These are phyloP conservation scores for Nicotiana rustica DNA, from an alignment of 305 asterid genomes.

Conservation along the genomic window DNA sequence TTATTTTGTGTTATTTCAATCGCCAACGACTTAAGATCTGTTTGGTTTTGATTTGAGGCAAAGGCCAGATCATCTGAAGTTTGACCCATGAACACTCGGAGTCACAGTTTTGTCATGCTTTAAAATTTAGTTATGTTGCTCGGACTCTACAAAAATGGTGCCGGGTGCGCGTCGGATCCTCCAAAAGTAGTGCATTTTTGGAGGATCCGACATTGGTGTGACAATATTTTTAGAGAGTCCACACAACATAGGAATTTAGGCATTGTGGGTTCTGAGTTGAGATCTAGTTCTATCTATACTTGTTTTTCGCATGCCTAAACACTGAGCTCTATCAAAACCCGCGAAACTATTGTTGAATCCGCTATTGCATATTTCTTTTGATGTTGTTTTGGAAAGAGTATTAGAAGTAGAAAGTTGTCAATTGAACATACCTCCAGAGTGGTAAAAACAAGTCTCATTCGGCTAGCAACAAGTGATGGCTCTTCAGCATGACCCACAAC, in stretches of 20 bases:
- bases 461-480: slow-evolving; percentile 88
- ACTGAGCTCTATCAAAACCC: not conserved
- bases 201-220: too few species aligned
- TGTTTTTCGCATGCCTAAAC: not conserved
- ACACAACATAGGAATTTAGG: too few species aligned
- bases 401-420: not conserved
- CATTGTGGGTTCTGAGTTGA: not conserved
- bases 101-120: not conserved
- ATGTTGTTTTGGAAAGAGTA: not conserved
- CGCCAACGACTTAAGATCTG: not conserved
- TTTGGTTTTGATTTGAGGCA: not conserved
- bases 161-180: too few species aligned
- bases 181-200: too few species aligned
- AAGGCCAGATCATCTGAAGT: not conserved
- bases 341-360: not conserved
- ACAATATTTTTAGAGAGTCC: too few species aligned
- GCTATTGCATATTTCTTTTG: not conserved
- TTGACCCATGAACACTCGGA: not conserved
- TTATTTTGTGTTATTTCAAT: not conserved
- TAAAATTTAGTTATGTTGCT: too few species aligned
- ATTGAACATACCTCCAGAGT: slow-evolving; percentile 78
- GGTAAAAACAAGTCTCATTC: slow-evolving; percentile 90
- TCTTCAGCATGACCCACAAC: slow-evolving; percentile 82
- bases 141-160: too few species aligned
- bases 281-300: not conserved